A percentile compares a stretch with the other conserved stretches of the same genome.
Conservation (phyloP, 345 rosid genomes). For the Eutrema japonicum region DNA sequence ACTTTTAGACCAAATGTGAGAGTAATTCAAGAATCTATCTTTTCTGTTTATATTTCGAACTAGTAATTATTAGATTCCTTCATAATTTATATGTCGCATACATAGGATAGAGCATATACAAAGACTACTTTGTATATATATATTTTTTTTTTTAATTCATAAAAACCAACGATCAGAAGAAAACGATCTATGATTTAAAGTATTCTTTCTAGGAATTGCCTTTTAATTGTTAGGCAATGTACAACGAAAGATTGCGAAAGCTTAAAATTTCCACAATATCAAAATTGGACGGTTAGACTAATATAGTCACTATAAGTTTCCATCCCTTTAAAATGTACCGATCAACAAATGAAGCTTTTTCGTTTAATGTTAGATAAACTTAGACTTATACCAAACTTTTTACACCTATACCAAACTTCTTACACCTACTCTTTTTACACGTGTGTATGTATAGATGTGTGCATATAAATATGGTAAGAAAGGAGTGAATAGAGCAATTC, state of each 20-base stretch:
- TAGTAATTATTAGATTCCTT: not conserved
- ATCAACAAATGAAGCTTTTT: not conserved
- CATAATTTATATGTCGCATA: not conserved
- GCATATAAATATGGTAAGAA: conserved; percentile 35
- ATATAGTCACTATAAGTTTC: conserved; percentile 3
- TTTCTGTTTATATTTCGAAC: conserved; percentile 2
- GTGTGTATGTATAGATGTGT: conserved; percentile 31
- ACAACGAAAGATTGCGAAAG: conserved; percentile 33
- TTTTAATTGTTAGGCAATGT: conserved; percentile 35
- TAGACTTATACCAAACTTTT: conserved; percentile 8
- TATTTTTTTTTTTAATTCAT: too few relatives aligned
- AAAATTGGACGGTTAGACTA: conserved; percentile 10
- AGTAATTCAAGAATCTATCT: not conserved
- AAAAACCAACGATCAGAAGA: conserved; percentile 3
- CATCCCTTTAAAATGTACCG: not conserved
- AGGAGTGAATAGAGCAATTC: conserved; percentile 17
- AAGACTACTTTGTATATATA: not conserved
- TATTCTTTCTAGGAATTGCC: conserved; percentile 12
- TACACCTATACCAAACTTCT: not conserved
- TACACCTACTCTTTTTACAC: too few relatives aligned
- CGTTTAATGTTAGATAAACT: not conserved
- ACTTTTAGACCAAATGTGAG: not conserved
- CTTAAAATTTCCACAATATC: not conserved
- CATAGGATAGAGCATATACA: not conserved
- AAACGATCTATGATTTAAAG: not conserved